A percentile compares a stretch with the other conserved stretches of the same genome.
Conservation (phyloP, 352 stramenopile species). For the Phytophthora capsici region DNA sequence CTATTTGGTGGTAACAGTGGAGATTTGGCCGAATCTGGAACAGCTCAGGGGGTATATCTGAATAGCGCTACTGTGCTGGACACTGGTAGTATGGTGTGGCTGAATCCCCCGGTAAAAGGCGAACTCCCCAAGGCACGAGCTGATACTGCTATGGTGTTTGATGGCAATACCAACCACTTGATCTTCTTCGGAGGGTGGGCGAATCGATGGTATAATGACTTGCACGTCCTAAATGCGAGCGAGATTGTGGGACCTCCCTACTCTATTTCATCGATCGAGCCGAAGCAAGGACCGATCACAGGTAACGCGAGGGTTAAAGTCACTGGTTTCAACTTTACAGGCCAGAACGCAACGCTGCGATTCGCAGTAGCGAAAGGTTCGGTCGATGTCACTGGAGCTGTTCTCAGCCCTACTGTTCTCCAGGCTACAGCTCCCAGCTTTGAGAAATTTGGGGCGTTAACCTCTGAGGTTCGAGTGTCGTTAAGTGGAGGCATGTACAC, state of each 20-base stretch:
- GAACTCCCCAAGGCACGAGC: conserved; percentile 88
- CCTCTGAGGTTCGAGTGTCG: conserved; percentile 89
- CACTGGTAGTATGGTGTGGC: conserved; percentile 87
- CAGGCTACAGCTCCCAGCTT: conserved; percentile 94
- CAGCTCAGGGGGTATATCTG: conserved; percentile 88
- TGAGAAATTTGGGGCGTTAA: conserved; percentile 92
- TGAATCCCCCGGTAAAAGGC: conserved; percentile 68
- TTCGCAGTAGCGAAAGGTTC: conserved; percentile 95
- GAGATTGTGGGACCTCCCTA: conserved; percentile 97
- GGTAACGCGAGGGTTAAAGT: conserved; percentile 92
- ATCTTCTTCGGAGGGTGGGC: conserved; percentile 97
- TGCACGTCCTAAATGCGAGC: conserved; percentile 93
- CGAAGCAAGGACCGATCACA: conserved; percentile 94
- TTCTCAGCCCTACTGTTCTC: conserved; percentile 89
- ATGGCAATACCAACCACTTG: conserved; percentile 88
- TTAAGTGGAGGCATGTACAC: conserved; percentile 93
- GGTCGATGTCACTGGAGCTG: conserved; percentile 89
- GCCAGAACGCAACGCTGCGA: conserved; percentile 84
- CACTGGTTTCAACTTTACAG: conserved; percentile 93
- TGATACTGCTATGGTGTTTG: conserved; percentile 95
- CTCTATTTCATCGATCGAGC: conserved; percentile 91
- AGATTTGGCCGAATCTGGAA: conserved; percentile 88
- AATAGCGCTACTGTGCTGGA: conserved; percentile 94
- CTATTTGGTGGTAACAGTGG: conserved; percentile 97
- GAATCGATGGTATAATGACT: conserved; percentile 95